A percentile compares a stretch with the other conserved stretches of the same genome.
Evolutionary conservation across 495 filamentous ascomycete species (phyloP).

Genomic region (Penicillium atrosanguineum): DNA sequence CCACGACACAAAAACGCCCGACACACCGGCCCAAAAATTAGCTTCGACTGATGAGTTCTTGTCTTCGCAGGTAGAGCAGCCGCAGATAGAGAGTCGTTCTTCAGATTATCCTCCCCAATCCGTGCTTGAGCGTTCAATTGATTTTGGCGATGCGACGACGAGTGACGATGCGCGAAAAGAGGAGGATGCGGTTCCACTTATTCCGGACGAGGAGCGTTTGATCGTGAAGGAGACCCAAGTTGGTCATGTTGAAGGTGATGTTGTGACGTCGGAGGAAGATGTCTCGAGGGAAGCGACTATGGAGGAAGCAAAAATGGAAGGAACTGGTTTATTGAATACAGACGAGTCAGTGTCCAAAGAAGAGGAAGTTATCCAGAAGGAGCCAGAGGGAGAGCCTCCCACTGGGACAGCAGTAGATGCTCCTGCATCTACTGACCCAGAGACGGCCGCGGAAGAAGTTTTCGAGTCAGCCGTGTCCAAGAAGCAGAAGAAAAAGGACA

Average conservation of each 20-base stretch:
- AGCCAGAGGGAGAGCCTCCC: conserved; percentile 6
- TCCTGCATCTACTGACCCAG: conserved; percentile 3
- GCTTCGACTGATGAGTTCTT: conserved; percentile 51
- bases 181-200: neutral
- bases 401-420: conserved; percentile 3
- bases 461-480: conserved; percentile 6
- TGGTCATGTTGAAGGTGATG: conserved; percentile 1
- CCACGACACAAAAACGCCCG: conserved; percentile 40
- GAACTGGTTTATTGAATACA: neutral
- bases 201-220: neutral
- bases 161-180: conserved; percentile 9
- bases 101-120: conserved; percentile 36
- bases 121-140: conserved; percentile 31
- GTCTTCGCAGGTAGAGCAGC: conserved; percentile 50
- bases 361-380: conserved; percentile 8
- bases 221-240: neutral
- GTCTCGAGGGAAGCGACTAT: neutral
- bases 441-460: conserved; percentile 1
- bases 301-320: conserved; percentile 1
- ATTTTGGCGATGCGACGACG: conserved; percentile 19
- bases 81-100: conserved; percentile 34
- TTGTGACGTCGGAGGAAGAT: conserved; percentile 1
- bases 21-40: conserved; percentile 37
- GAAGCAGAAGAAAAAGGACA: conserved; percentile 25
- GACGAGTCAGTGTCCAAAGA: conserved; percentile 12